Evolutionary conservation across 164 flowering plant species (phyloP).

Genomic region (Chimonanthus praecox): DNA sequence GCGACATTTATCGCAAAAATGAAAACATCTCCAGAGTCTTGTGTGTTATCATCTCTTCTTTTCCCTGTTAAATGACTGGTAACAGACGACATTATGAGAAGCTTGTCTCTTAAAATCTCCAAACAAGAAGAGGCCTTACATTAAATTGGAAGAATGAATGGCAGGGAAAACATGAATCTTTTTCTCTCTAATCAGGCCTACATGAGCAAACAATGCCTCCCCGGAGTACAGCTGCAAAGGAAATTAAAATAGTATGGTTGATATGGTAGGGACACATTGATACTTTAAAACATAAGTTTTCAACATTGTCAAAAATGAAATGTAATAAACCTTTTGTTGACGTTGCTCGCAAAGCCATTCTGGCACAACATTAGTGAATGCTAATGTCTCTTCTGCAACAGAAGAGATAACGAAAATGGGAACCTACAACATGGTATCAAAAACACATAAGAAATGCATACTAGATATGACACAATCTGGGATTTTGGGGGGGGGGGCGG

Average conservation of each 20-base stretch:
- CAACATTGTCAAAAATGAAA: not conserved
- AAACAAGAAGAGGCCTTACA: conserved; percentile 40
- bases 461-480: too few relatives aligned
- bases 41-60: not conserved
- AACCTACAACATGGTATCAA: conserved; percentile 35
- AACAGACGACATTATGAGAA: not conserved
- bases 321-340: conserved; percentile 56
- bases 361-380: conserved; percentile 63
- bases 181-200: conserved; percentile 51
- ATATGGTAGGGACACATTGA: not conserved
- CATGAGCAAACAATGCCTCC: conserved; percentile 67
- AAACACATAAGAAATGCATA: too few relatives aligned
- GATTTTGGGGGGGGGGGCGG: too few relatives aligned
- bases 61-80: not conserved
- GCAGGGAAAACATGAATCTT: conserved; percentile 61
- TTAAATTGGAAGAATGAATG: conserved; percentile 48
- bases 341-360: conserved; percentile 83
- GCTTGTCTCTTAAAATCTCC: not conserved
- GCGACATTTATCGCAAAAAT: not conserved
- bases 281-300: not conserved
- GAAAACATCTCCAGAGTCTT: too few relatives aligned
- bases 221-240: conserved; percentile 62
- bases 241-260: conserved; percentile 11
- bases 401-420: conserved; percentile 76
- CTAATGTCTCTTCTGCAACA: conserved; percentile 70